Evolutionary conservation across 371 early-diverging fungal species (phyloP).

Genomic region (Choanephora cucurbitarum): DNA sequence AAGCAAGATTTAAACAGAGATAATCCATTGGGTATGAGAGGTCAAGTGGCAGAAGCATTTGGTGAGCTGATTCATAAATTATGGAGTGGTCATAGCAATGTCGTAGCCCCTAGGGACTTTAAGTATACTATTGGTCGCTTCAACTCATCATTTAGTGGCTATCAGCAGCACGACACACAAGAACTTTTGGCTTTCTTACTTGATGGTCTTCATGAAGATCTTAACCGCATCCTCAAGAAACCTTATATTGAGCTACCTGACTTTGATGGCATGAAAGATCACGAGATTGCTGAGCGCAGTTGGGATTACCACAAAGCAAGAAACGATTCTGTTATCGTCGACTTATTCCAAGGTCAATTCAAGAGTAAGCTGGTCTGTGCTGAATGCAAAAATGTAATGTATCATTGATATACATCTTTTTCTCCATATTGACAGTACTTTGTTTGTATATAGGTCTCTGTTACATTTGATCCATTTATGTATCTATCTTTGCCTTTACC

Average conservation of each 20-base stretch:
- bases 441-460: constrained; percentile 46
- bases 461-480: constrained; percentile 77
- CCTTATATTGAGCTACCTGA: constrained; percentile 79
- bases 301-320: constrained; percentile 68
- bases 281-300: constrained; percentile 54
- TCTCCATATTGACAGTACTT: neutral
- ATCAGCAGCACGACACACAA: constrained; percentile 77
- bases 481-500: constrained; percentile 69
- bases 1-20: constrained; percentile 52
- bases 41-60: constrained; percentile 66
- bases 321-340: constrained; percentile 75
- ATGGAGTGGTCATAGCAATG: constrained; percentile 53
- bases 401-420: neutral
- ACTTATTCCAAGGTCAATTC: constrained; percentile 84
- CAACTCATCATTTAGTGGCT: constrained; percentile 68
- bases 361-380: constrained; percentile 75
- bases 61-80: constrained; percentile 59
- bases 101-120: constrained; percentile 68
- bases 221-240: constrained; percentile 70
- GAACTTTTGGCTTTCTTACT: constrained; percentile 65
- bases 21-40: constrained; percentile 62
- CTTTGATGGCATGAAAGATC: constrained; percentile 65
- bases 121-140: constrained; percentile 70
- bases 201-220: constrained; percentile 72
- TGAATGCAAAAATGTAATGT: constrained; percentile 56